These are phyloP conservation scores for Tilletiaria anomala DNA, from an alignment of 1,284 basidiomycete species.

Conservation along the genomic window DNA sequence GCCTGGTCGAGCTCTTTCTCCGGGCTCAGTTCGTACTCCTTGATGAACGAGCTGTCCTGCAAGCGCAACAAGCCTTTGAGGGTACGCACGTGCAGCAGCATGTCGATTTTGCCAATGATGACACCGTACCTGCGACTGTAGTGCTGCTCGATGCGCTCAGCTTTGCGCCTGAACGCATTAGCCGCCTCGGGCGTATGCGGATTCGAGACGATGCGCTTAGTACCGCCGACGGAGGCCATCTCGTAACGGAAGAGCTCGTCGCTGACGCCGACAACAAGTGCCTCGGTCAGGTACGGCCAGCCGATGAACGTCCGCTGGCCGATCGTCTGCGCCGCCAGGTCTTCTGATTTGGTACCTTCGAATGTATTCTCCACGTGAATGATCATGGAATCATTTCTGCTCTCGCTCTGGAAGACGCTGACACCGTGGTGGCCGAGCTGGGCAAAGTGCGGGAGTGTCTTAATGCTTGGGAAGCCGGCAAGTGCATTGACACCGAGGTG, in stretches of 20 bases:
- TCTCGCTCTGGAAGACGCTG: constrained; percentile 82
- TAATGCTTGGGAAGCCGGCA: constrained; percentile 87
- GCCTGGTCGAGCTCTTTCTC: constrained; percentile 74
- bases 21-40: constrained; percentile 65
- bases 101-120: constrained; percentile 57
- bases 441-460: constrained; percentile 70
- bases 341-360: constrained; percentile 49
- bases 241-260: constrained; percentile 71
- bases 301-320: constrained; percentile 64
- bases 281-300: constrained; percentile 94
- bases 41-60: constrained; percentile 76
- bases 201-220: constrained; percentile 14
- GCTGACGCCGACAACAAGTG: constrained; percentile 68
- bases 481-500: constrained; percentile 70
- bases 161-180: constrained; percentile 47
- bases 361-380: constrained; percentile 65
- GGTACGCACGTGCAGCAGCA: constrained; percentile 34
- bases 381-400: constrained; percentile 79
- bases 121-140: constrained; percentile 85
- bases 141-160: constrained; percentile 53
- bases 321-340: constrained; percentile 60
- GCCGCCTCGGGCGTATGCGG: constrained; percentile 19
- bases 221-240: constrained; percentile 17
- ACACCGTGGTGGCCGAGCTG: constrained; percentile 71
- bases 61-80: constrained; percentile 64